Evolutionary conservation across 345 rosid species (phyloP).

Genomic region (Linum tenue): DNA sequence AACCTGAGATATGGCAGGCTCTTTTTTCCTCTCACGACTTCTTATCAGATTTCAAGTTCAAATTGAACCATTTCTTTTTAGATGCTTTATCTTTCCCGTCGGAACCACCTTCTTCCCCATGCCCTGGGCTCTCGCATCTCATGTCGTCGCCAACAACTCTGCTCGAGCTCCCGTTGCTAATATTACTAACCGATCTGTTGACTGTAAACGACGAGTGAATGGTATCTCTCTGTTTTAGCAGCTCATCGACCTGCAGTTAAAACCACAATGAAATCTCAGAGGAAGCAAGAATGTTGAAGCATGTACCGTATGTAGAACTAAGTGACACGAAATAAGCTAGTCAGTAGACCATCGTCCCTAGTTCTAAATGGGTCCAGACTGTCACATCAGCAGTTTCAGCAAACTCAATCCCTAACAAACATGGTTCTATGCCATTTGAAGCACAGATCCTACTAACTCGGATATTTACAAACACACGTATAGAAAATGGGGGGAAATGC

Average conservation of each 20-base stretch:
- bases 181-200: constrained; percentile 29
- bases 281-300: no score
- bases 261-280: constrained; percentile 9
- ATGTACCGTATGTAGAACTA: no score
- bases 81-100: constrained; percentile 79
- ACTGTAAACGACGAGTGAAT: constrained; percentile 71
- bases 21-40: constrained; percentile 34
- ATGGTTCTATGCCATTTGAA: no score
- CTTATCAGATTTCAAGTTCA: constrained; percentile 75
- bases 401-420: no score
- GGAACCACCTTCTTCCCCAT: constrained; percentile 48
- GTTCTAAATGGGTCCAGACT: no score
- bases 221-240: constrained; percentile 72
- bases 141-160: constrained; percentile 52
- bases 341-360: no score
- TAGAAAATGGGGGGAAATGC: background rate
- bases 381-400: no score
- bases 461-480: no score
- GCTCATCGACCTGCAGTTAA: constrained; percentile 65
- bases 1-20: constrained; percentile 5
- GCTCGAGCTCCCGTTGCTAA: constrained; percentile 58
- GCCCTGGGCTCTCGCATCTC: constrained; percentile 44
- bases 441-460: background rate
- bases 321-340: no score
- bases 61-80: constrained; percentile 93